Evolutionary conservation across 2,329 filamentous ascomycete species (phyloP), one percentile per base, ranked within the genome.

Genomic region (Fusarium verrucosum): DNA sequence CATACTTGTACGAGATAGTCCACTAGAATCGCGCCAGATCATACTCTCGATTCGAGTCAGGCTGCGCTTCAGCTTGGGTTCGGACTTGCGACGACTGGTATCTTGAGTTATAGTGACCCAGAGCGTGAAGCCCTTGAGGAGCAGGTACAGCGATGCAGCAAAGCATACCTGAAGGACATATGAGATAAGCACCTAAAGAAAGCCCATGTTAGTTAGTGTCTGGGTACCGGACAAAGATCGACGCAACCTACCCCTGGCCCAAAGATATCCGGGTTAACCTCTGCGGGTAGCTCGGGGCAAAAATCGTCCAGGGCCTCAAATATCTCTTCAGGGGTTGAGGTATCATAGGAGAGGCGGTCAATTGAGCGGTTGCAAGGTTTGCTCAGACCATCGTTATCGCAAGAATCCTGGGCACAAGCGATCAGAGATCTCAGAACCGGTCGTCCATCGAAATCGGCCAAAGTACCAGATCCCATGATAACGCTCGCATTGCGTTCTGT

Each of bases 211-310:
- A 70, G 25, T 73, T 20, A 70, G 52, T 42, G 30, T 25, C 10
- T 33, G 11, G 26, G 13, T 22, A 16, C 19, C 16, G 3, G 9
- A 46, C 14, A 10, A 25, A 37, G 16, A n/a, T 4, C 9, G 5
- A 20, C 25, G 10, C 8, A 22, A 55, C 75, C 63, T 73, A 76
- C 76, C 52, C 76, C 76, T 23, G 76, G 76, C 1, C 76, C 76
- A 56, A 78, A 78, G 7, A 78, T 78, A 45, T 78, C 76, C 2
- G 76, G 76, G 32, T 78, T 76, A 28, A 78, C 76, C 57, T 78
- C 72, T 8, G 76, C 76, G 30, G 70, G 58, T 26, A 78, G 56
- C 25, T 76, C 73, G 0, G 76, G 76, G 35, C 76, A 78, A 50
- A 78, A 78, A 7, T 66, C 66, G 14, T 73, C 72, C 60, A 78